Evolutionary conservation across 2,329 filamentous ascomycete species (phyloP).

Genomic region (Penicillium thymicola): DNA sequence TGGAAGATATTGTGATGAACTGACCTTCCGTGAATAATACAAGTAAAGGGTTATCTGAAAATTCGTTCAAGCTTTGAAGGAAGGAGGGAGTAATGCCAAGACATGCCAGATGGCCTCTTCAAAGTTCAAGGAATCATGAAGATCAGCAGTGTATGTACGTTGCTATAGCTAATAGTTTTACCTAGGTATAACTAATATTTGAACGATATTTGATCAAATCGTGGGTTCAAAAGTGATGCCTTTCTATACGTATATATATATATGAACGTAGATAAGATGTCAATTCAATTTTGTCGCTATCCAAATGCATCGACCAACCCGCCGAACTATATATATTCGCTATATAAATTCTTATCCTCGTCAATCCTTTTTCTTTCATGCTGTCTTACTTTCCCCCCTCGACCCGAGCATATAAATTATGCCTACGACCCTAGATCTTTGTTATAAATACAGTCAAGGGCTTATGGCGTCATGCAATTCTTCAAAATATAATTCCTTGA

Average conservation of each 20-base stretch:
- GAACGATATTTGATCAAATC: neutral
- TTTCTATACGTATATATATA: no score
- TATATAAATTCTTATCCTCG: neutral
- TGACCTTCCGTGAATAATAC: neutral
- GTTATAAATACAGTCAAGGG: neutral
- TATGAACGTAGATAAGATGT: neutral
- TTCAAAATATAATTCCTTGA: neutral
- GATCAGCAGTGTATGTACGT: slow-evolving; percentile 12
- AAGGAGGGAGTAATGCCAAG: slow-evolving; percentile 27
- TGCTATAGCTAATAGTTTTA: neutral
- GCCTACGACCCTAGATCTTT: no score
- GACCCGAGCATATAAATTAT: neutral
- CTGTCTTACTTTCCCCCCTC: no score
- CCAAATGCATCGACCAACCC: neutral
- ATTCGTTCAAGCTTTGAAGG: neutral
- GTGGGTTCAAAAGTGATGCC: no score
- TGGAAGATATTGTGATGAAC: neutral
- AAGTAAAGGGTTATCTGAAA: neutral
- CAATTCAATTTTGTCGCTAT: neutral
- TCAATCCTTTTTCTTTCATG: no score
- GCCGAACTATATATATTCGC: neutral
- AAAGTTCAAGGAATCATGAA: slow-evolving; percentile 13
- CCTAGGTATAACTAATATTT: neutral
- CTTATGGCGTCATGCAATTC: neutral
- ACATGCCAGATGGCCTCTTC: slow-evolving; percentile 36